Evolutionary conservation across 495 filamentous ascomycete species (phyloP).

Genomic region (Xylaria nigripes): DNA sequence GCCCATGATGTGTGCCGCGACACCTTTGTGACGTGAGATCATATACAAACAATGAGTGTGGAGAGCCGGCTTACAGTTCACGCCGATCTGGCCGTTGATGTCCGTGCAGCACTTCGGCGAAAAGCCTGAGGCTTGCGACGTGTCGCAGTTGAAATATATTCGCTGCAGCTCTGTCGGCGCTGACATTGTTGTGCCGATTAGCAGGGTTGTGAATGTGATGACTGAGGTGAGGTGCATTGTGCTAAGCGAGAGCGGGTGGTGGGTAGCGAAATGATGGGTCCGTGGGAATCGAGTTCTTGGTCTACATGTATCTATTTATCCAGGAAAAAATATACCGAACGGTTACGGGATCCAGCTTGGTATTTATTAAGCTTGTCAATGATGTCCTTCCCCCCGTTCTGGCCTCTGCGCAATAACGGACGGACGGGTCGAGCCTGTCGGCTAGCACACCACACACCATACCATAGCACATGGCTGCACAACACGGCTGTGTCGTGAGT

Average conservation of each 20-base stretch:
- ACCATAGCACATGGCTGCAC: no score
- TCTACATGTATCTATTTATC: no score
- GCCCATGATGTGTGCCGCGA: conserved; percentile 21
- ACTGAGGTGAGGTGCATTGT: conserved; percentile 6
- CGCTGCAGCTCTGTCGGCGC: conserved; percentile 7
- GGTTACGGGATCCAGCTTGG: background rate
- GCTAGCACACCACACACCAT: no score
- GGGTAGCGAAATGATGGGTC: background rate
- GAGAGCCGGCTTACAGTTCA: conserved; percentile 19
- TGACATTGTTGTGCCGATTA: conserved; percentile 14
- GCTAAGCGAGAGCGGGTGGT: background rate
- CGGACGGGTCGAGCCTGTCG: no score
- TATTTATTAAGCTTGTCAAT: background rate
- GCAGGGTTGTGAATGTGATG: conserved; percentile 2
- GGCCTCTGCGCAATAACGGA: no score
- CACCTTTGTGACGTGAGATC: no score
- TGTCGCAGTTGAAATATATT: conserved; percentile 20
- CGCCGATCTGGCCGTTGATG: conserved; percentile 22
- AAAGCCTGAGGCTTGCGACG: conserved; percentile 15
- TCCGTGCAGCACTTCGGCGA: conserved; percentile 22
- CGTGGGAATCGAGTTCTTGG: no score
- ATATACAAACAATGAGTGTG: background rate
- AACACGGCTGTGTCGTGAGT: no score
- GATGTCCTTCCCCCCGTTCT: no score
- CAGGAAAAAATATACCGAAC: no score